Evolutionary conservation across 345 rosid species (phyloP), one percentile per base, ranked within the genome.

Genomic region (Pistacia integerrima): DNA sequence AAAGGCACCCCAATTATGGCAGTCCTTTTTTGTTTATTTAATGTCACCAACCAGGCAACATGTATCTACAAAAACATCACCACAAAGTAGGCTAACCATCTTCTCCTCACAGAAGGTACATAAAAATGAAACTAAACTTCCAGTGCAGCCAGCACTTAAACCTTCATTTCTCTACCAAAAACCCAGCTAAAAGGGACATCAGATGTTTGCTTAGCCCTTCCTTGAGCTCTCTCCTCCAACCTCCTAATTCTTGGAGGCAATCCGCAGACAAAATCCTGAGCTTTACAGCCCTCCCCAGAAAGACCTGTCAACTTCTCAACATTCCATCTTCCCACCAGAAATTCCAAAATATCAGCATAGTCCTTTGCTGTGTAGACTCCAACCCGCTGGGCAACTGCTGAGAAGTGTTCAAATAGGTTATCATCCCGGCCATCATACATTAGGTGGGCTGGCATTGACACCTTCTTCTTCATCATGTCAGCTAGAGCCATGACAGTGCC

Each of bases 401-500:
- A 88, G 73, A 85, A 90, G 82, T 90, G 83, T 13, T 90, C 94
- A n/a, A 88, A 90, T 7, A 90, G 82, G 74, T 88, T 81, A 69
- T 88, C 85, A 68, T 90, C 92, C 7, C n/a, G 78, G 61, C 94
- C 92, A 73, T 90, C 91, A 55, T 85, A 85, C 90, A 90, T 90
- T 68, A 90, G 77, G 84, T 88, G 94, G 36, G 94, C 93, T 11
- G 87, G 89, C 89, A 86, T 86, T 2, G 87, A 73, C 25, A 86
- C 78, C 74, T 86, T 86, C 73, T 86, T 86, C 80, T 74, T 83
- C 88, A 90, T 90, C 92, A 88, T 90, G 80, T 88, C 94, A 66
- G 94, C 91, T 72, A 88, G 75, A 4, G 90, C 92, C 80, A 87
- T 6, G 55, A 90, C 82, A 1, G 90, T 87, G 72, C 85, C 91